These are phyloP conservation scores for Allium fistulosum DNA, from an alignment of 106 monocot genomes.

Conservation along the genomic window DNA sequence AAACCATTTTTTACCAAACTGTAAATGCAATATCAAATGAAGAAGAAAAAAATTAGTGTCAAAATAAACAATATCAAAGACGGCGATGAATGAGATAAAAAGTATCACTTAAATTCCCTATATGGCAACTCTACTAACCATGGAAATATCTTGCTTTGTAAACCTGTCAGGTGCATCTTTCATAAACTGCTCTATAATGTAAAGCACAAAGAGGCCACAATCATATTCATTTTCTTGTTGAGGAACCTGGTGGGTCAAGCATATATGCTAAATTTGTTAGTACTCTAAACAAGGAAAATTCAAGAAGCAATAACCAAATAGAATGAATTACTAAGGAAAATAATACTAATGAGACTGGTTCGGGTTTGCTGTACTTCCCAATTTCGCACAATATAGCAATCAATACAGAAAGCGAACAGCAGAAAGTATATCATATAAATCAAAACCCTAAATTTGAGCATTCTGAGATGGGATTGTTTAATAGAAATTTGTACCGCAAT, in stretches of 20 bases:
- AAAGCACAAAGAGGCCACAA: slow-evolving; percentile 91
- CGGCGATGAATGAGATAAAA: not conserved
- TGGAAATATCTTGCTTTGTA: slow-evolving; percentile 45
- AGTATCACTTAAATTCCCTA: not conserved
- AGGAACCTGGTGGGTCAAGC: slow-evolving; percentile 50
- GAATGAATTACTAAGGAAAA: not conserved
- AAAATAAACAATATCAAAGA: not conserved
- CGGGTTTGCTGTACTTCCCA: not conserved
- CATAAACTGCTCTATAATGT: slow-evolving; percentile 76
- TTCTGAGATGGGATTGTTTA: not conserved
- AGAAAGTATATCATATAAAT: too few relatives aligned
- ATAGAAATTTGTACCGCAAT: slow-evolving; percentile 35
- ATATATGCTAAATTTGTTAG: not conserved
- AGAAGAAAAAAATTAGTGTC: not conserved
- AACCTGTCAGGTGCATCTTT: slow-evolving; percentile 75
- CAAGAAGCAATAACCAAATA: not conserved
- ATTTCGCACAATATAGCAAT: too few relatives aligned
- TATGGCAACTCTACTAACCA: slow-evolving; percentile 23
- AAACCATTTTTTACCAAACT: slow-evolving; percentile 76
- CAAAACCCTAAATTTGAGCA: too few relatives aligned
- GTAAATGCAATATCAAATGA: not conserved
- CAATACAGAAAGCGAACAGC: too few relatives aligned
- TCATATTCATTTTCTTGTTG: slow-evolving; percentile 91
- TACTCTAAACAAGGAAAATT: not conserved
- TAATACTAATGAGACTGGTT: not conserved